Base-by-base conservation (phyloP, 179 eudicot species). In the Dionaea muscipula region DNA sequence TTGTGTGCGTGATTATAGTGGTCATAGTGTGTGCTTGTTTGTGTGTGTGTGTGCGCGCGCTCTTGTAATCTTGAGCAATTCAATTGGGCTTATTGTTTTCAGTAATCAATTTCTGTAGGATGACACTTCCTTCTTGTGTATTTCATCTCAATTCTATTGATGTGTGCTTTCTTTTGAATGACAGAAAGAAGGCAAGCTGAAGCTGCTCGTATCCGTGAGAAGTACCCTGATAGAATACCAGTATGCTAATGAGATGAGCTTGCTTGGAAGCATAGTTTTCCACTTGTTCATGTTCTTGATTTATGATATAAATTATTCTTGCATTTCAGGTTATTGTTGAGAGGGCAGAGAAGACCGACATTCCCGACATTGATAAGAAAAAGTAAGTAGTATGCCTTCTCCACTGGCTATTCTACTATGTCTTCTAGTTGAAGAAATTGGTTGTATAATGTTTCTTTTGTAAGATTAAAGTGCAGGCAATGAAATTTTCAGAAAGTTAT, bases 291-390 rank as follows among this genome's bases (percentile, higher is more conserved):
- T 19, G 2, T 7, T 26, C 16, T 26, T 13, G 20, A 18, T 43
- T 17, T 27, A 44, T 33, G 28, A 47, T 4, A 14, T 2, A 15
- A 49, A 24, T 14, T 24, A 3, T 12, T 18, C 22, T n/a, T 52
- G 14, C 3, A 13, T 56, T 3, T 19, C 38, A 65, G 70, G 64
- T 65, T 3, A 59, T 65, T 35, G 70, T 65, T 50, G 70, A 65
- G 38, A 58, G 33, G 59, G 64, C 69, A 51, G 69, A 58, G 43
- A 45, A 43, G 35, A 65, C 59, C 36, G 70, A 65, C 59, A 58
- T 65, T 2, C 59, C 70, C 20, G 59, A 65, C 59, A 59, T 65
- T 22, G 70, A 65, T 27, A 59, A 59, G 59, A 65, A 65, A 20
- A 65, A 58, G 69, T 65, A 4, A 47, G 70, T 45, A 7, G 16